Conservation (phyloP, 352 stramenopile genomes). For the Phytophthora colocasiae region DNA sequence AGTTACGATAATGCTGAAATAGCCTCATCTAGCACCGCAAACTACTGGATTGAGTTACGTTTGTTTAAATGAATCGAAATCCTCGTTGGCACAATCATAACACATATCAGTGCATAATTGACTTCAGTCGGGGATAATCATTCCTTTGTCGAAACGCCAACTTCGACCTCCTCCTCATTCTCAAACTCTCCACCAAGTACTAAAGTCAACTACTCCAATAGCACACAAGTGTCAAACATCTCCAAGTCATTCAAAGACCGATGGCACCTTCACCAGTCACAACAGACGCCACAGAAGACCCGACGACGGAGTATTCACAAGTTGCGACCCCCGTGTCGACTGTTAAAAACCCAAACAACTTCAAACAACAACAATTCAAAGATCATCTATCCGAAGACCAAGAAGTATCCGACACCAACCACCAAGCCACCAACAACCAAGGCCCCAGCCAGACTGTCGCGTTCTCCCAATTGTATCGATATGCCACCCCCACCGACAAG, state of each 20-base stretch:
- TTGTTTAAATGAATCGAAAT: too few species aligned
- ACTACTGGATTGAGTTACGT: too few species aligned
- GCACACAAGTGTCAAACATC: background rate
- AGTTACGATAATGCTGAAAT: too few species aligned
- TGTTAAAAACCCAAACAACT: background rate
- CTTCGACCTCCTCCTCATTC: too few species aligned
- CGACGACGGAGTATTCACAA: constrained; percentile 7
- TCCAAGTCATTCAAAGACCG: background rate
- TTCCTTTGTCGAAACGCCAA: too few species aligned
- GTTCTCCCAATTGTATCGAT: constrained; percentile 47
- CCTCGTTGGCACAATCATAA: too few species aligned
- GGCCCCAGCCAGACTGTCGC: constrained; percentile 15
- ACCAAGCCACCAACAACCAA: background rate
- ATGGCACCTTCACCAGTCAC: background rate
- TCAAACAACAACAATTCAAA: background rate
- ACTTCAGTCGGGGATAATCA: too few species aligned
- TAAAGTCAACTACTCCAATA: too few species aligned
- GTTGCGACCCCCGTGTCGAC: background rate
- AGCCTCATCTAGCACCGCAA: too few species aligned
- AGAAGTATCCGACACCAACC: background rate
- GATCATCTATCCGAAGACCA: background rate
- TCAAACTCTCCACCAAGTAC: too few species aligned
- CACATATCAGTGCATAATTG: too few species aligned
- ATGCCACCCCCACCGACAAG: constrained; percentile 41
- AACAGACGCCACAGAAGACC: constrained; percentile 10